These are phyloP conservation scores for Colletotrichum neosansevieriae DNA, from an alignment of 2,329 filamentous ascomycete genomes.

Conservation along the genomic window DNA sequence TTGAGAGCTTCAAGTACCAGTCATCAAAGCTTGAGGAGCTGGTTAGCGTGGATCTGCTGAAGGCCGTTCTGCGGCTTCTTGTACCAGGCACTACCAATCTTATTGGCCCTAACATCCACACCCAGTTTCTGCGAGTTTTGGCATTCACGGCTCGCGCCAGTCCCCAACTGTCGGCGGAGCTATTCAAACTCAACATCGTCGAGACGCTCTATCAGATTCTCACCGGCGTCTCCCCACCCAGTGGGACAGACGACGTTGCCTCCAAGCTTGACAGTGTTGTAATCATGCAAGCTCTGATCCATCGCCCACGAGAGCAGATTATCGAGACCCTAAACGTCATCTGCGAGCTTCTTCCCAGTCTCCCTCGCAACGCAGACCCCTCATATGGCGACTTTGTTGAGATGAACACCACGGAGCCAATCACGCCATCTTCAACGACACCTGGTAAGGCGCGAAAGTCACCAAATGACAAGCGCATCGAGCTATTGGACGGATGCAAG, in stretches of 20 bases:
- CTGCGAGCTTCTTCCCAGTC: conserved; percentile 88
- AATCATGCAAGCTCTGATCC: conserved; percentile 98
- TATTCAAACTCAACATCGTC: conserved; percentile 96
- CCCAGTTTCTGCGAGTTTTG: conserved; percentile 92
- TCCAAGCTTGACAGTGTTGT: conserved; percentile 95
- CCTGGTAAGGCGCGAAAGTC: conserved; percentile 61
- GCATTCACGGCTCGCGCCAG: conserved; percentile 92
- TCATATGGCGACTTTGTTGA: conserved; percentile 58
- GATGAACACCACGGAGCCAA: conserved; percentile 54
- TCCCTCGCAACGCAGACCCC: conserved; percentile 68
- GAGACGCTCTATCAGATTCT: conserved; percentile 98
- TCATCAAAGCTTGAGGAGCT: conserved; percentile 91
- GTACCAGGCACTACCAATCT: conserved; percentile 95
- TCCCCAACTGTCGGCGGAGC: conserved; percentile 85
- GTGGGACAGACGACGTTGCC: conserved; percentile 79
- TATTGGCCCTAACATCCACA: conserved; percentile 94
- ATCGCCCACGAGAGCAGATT: conserved; percentile 93
- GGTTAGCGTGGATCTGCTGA: conserved; percentile 87
- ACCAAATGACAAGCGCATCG: conserved; percentile 83
- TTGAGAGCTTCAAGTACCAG: conserved; percentile 95
- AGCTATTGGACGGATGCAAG: conserved; percentile 85
- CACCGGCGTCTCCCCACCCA: conserved; percentile 92
- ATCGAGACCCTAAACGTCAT: conserved; percentile 98
- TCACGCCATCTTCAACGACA: conserved; percentile 54
- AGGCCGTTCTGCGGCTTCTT: conserved; percentile 85